Evolutionary conservation across 768 basidiomycete species (phyloP).

Genomic region (Candolleomyces aberdarensis): DNA sequence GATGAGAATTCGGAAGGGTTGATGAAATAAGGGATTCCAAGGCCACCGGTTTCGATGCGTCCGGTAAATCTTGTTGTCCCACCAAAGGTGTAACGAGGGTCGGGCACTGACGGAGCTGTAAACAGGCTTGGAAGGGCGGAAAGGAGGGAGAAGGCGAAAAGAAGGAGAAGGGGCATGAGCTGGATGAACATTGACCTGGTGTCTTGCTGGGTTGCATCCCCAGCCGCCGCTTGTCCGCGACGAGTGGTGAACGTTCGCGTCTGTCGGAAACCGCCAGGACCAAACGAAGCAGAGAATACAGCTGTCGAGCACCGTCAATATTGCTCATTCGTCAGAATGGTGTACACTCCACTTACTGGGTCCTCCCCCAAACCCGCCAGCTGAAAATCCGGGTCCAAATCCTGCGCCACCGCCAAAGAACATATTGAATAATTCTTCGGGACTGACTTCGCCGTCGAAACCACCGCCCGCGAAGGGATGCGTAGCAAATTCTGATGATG

Average conservation of each 20-base stretch:
- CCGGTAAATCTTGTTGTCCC: slow-evolving; percentile 58
- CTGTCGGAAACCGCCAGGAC: slow-evolving; percentile 72
- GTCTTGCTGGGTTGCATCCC: slow-evolving; percentile 33
- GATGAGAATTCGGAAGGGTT: slow-evolving; percentile 69
- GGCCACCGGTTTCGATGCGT: slow-evolving; percentile 65
- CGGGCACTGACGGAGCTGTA: slow-evolving; percentile 60
- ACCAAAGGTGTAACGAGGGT: slow-evolving; percentile 77
- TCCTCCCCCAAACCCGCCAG: slow-evolving; percentile 49
- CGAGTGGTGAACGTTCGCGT: slow-evolving; percentile 32
- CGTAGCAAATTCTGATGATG: slow-evolving; percentile 48
- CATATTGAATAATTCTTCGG: slow-evolving; percentile 97
- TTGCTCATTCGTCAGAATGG: not conserved
- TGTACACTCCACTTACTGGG: slow-evolving; percentile 36
- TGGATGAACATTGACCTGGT: slow-evolving; percentile 68
- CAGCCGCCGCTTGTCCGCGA: slow-evolving; percentile 8
- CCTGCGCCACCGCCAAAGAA: slow-evolving; percentile 83
- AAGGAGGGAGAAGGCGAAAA: slow-evolving; percentile 82
- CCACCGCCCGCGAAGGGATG: slow-evolving; percentile 49
- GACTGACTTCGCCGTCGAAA: slow-evolving; percentile 85
- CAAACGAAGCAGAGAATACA: slow-evolving; percentile 80
- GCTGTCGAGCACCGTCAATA: slow-evolving; percentile 15
- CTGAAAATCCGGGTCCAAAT: slow-evolving; percentile 43
- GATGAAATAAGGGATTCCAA: slow-evolving; percentile 83
- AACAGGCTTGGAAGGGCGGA: slow-evolving; percentile 80
- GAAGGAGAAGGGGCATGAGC: slow-evolving; percentile 78